phyloP scores from a whole-genome alignment of 1,139 yeast genomes.

The Hyphopichia burtonii region DNA sequence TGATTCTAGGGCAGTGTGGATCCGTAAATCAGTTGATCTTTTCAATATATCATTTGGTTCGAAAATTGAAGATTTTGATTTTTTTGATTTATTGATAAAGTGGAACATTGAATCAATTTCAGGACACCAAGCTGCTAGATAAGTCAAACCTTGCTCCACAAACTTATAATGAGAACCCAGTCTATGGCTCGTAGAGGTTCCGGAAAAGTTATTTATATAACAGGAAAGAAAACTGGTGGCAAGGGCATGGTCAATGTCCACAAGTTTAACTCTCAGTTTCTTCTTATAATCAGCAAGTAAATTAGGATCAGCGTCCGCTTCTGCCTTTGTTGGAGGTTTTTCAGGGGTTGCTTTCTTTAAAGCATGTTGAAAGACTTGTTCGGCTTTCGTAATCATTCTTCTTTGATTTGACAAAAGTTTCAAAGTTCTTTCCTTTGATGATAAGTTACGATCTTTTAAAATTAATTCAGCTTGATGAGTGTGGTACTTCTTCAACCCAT shows the following conservation, averaged over 20 bases:
- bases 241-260: slow-evolving; percentile 32
- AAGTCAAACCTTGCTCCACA: slow-evolving; percentile 27
- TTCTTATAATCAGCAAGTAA: slow-evolving; percentile 17
- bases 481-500: slow-evolving; percentile 32
- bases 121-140: slow-evolving; percentile 32
- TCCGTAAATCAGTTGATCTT: slow-evolving; percentile 14
- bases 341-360: slow-evolving; percentile 34
- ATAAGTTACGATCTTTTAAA: slow-evolving; percentile 12
- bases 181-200: slow-evolving; percentile 29
- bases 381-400: slow-evolving; percentile 26
- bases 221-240: slow-evolving; percentile 31
- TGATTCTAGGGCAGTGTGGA: slow-evolving; percentile 8
- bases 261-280: slow-evolving; percentile 15
- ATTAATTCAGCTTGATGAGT: slow-evolving; percentile 17
- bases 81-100: slow-evolving; percentile 10
- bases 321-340: slow-evolving; percentile 28
- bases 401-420: slow-evolving; percentile 29
- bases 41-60: slow-evolving; percentile 1
- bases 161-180: slow-evolving; percentile 34
- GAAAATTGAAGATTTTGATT: neutral
- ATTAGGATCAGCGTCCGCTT: slow-evolving; percentile 20
- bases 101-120: slow-evolving; percentile 25
- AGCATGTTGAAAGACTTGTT: slow-evolving; percentile 27
- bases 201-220: slow-evolving; percentile 25
- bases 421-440: slow-evolving; percentile 19